Percentiles rank a stretch among this genome's conserved stretches.
These are phyloP conservation scores for Achaetomium macrosporum DNA, from an alignment of 2,329 filamentous ascomycete species.

Conservation along the genomic window DNA sequence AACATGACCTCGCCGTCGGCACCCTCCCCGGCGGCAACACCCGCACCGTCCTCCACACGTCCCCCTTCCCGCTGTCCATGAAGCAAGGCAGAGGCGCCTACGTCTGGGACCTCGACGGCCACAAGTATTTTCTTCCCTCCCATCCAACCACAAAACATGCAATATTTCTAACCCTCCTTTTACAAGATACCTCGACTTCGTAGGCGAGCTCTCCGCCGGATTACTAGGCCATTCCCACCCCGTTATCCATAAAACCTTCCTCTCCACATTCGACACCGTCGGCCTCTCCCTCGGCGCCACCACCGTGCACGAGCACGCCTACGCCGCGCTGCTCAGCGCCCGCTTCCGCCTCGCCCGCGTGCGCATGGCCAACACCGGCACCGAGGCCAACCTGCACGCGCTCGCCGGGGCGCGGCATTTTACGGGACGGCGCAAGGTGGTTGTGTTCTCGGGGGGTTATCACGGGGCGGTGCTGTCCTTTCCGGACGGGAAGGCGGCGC, in stretches of 20 bases:
- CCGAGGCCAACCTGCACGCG: conserved; percentile 58
- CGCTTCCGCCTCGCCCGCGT: conserved; percentile 52
- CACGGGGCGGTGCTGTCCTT: conserved; percentile 45
- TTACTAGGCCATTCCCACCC: conserved; percentile 61
- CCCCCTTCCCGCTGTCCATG: conserved; percentile 34
- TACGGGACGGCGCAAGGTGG: conserved; percentile 39
- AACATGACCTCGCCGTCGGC: conserved; percentile 34
- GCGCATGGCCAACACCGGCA: conserved; percentile 60
- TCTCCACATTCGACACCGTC: conserved; percentile 36
- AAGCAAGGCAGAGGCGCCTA: conserved; percentile 24
- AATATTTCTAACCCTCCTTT: background rate
- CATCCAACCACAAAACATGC: background rate
- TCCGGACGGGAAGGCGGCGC: conserved; percentile 27
- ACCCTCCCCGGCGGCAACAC: conserved; percentile 43
- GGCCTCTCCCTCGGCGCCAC: conserved; percentile 53
- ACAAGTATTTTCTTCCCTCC: conserved; percentile 20
- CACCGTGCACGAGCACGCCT: conserved; percentile 43
- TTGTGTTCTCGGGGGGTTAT: conserved; percentile 47
- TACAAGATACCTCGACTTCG: conserved; percentile 50
- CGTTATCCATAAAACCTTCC: conserved; percentile 44
- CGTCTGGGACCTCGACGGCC: conserved; percentile 30
- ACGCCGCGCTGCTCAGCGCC: conserved; percentile 46
- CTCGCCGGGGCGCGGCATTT: conserved; percentile 47
- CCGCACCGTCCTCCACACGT: conserved; percentile 37
- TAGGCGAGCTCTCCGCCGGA: conserved; percentile 59